These are phyloP conservation scores for Calocybe gambosa DNA, from an alignment of 1,284 basidiomycete species.

Conservation along the genomic window DNA sequence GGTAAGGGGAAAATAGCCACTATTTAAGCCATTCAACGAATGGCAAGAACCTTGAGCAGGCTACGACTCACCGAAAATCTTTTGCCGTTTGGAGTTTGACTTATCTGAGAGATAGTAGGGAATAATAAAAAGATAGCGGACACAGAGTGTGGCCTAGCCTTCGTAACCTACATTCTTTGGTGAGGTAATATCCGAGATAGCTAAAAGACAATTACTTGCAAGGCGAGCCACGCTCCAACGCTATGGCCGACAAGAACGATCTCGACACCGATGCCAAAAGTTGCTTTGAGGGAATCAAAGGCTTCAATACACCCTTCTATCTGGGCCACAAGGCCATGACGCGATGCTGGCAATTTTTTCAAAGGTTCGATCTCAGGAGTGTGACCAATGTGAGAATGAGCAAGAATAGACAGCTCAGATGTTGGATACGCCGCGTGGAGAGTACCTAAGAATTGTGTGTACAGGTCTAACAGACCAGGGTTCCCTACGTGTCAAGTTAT, in stretches of 20 bases:
- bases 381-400: constrained; percentile 49
- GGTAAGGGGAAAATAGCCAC: no score
- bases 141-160: no score
- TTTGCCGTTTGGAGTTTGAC: constrained; percentile 48
- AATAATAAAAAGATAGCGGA: constrained; percentile 53
- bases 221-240: constrained; percentile 56
- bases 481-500: constrained; percentile 24
- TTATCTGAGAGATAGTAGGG: constrained; percentile 52
- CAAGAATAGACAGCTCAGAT: constrained; percentile 40
- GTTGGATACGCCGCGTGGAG: constrained; percentile 33
- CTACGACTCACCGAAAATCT: constrained; percentile 32
- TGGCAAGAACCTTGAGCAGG: background rate
- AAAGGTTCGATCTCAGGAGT: constrained; percentile 29
- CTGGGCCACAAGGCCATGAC: constrained; percentile 36
- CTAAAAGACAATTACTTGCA: no score
- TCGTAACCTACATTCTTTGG: no score
- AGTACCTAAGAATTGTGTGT: constrained; percentile 46
- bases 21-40: background rate
- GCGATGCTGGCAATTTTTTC: constrained; percentile 9
- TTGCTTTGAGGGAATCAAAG: constrained; percentile 35
- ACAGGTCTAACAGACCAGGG: constrained; percentile 55
- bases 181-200: no score
- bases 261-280: constrained; percentile 28
- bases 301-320: constrained; percentile 43
- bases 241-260: constrained; percentile 53